A percentile compares a stretch with the other conserved stretches of the same genome.
phyloP scores from a whole-genome alignment of 2,329 filamentous ascomycete species.

The Trichoderma sp. region DNA sequence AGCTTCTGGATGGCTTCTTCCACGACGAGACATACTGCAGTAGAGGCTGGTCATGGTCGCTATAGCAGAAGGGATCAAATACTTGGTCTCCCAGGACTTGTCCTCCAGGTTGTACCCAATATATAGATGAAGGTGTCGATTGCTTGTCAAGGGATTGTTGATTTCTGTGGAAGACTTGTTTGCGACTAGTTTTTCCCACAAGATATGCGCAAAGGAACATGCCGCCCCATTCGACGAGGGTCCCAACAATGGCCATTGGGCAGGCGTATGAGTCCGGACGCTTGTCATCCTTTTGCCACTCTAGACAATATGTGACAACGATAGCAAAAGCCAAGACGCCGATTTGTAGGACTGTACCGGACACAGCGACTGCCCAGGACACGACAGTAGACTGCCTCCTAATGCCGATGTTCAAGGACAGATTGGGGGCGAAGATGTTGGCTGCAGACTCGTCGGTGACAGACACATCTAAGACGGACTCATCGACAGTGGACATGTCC shows the following conservation, averaged over 20 bases:
- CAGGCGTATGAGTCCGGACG: neutral
- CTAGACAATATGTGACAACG: neutral
- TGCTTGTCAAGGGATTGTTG: neutral
- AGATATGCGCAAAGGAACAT: neutral
- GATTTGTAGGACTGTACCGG: neutral
- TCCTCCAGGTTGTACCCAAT: neutral
- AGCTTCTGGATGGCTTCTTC: neutral
- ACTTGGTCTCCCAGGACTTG: neutral
- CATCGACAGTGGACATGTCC: too few relatives aligned
- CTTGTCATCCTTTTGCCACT: neutral
- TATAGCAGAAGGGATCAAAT: neutral
- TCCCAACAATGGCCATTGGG: neutral
- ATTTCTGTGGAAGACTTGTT: neutral
- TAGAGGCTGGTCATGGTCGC: neutral
- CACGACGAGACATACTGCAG: neutral
- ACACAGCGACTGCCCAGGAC: neutral
- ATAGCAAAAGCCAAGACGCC: neutral
- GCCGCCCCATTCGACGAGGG: neutral
- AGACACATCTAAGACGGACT: too few relatives aligned
- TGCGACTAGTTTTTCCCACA: neutral
- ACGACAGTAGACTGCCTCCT: neutral
- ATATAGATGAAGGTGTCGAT: neutral
- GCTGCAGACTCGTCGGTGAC: neutral
- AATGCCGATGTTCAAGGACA: neutral
- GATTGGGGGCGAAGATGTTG: neutral